phyloP scores from a whole-genome alignment of 257 asterid species.

The Anisodus acutangulus region DNA sequence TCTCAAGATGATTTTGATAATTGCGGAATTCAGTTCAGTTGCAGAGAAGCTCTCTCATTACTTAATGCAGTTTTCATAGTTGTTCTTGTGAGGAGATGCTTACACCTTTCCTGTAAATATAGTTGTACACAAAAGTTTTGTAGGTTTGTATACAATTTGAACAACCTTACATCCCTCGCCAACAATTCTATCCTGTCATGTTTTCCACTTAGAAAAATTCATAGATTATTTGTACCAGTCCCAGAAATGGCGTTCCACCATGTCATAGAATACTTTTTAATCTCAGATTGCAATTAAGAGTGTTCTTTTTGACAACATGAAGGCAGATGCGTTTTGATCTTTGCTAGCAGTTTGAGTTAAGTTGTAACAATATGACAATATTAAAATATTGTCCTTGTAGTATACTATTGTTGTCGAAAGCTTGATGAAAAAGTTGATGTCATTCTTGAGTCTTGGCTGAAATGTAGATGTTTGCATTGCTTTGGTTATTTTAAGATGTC shows the following conservation, averaged over 20 bases:
- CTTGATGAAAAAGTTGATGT: not conserved
- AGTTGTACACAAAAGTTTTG: conserved; percentile 12
- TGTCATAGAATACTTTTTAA: no score
- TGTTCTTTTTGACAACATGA: not conserved
- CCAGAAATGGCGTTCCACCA: no score
- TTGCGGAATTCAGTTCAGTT: no score
- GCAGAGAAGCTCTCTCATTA: no score
- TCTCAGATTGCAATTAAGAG: no score
- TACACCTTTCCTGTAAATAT: not conserved
- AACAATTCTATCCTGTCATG: not conserved
- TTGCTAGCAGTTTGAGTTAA: not conserved
- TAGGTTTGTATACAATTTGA: conserved; percentile 21
- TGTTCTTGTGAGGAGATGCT: no score
- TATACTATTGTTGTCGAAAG: not conserved
- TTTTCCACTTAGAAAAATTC: not conserved
- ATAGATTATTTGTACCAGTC: no score
- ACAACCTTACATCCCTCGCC: conserved; percentile 21
- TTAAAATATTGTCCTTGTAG: not conserved
- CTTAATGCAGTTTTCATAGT: no score
- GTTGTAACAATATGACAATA: not conserved
- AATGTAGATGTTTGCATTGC: no score
- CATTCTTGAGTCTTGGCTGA: not conserved
- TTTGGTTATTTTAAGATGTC: no score
- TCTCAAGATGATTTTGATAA: not conserved
- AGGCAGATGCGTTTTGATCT: not conserved